These are phyloP conservation scores for Chaetomium sp. DNA, from an alignment of 2,329 filamentous ascomycete species.

Conservation along the genomic window DNA sequence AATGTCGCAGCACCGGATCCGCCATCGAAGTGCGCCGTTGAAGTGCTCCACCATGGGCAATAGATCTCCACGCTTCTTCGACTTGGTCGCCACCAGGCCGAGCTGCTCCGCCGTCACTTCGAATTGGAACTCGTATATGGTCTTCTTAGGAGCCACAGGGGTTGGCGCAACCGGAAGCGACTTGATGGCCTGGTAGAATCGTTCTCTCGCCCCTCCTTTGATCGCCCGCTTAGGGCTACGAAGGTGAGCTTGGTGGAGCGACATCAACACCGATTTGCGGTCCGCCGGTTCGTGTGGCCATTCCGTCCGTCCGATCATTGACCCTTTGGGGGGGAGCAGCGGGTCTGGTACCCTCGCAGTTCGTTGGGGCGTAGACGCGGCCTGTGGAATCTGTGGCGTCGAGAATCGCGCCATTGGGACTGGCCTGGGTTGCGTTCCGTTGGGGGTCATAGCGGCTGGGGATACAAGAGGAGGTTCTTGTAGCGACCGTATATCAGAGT, in stretches of 20 bases:
- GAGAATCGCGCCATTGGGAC: not conserved
- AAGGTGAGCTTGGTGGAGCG: slow-evolving; percentile 41
- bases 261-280: slow-evolving; percentile 34
- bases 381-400: slow-evolving; percentile 1
- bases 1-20: slow-evolving; percentile 57
- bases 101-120: slow-evolving; percentile 20
- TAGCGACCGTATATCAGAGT: slow-evolving; percentile 1
- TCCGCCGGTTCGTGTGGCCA: slow-evolving; percentile 38
- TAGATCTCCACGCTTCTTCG: slow-evolving; percentile 18
- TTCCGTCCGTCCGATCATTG: slow-evolving; percentile 28
- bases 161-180: slow-evolving; percentile 44
- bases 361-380: not conserved
- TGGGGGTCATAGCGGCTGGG: no score
- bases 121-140: slow-evolving; percentile 43
- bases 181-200: slow-evolving; percentile 53
- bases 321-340: slow-evolving; percentile 23
- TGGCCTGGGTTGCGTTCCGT: not conserved
- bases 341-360: not conserved
- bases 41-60: slow-evolving; percentile 35
- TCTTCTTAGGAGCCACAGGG: slow-evolving; percentile 29
- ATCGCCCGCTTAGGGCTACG: slow-evolving; percentile 44
- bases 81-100: slow-evolving; percentile 27
- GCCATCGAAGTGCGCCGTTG: slow-evolving; percentile 54
- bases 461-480: not conserved
- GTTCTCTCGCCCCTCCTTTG: slow-evolving; percentile 24